phyloP scores from a whole-genome alignment of 2,329 filamentous ascomycete species.

The Fusarium sp. region DNA sequence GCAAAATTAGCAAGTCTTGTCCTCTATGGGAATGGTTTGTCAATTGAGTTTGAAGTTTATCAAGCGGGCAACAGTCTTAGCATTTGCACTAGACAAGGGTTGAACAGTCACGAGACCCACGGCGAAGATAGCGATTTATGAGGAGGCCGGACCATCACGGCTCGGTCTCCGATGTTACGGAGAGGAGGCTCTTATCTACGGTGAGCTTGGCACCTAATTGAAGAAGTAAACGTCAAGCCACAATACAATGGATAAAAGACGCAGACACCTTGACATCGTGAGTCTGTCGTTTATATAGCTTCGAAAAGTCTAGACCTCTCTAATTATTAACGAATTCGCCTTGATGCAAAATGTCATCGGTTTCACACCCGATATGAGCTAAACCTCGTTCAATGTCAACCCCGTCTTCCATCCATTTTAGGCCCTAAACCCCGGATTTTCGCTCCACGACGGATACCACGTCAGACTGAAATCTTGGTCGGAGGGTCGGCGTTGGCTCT shows the following conservation, averaged over 20 bases:
- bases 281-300: too few relatives aligned
- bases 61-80: neutral
- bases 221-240: accelerated
- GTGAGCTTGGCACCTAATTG: neutral
- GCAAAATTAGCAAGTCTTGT: neutral
- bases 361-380: conserved; percentile 1
- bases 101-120: neutral
- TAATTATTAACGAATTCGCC: neutral
- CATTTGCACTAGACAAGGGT: neutral
- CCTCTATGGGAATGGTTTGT: neutral
- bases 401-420: conserved; percentile 3
- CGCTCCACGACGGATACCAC: conserved; percentile 1
- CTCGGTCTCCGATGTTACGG: neutral
- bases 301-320: neutral
- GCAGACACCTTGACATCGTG: too few relatives aligned
- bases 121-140: conserved; percentile 13
- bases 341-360: neutral
- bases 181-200: neutral
- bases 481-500: neutral
- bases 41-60: neutral
- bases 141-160: conserved; percentile 10
- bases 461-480: conserved; percentile 3
- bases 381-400: conserved; percentile 1
- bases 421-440: conserved; percentile 16
- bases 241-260: neutral